Evolutionary conservation across 2,329 filamentous ascomycete species (phyloP), one percentile per base, ranked within the genome.

Genomic region (Alternaria dauci): DNA sequence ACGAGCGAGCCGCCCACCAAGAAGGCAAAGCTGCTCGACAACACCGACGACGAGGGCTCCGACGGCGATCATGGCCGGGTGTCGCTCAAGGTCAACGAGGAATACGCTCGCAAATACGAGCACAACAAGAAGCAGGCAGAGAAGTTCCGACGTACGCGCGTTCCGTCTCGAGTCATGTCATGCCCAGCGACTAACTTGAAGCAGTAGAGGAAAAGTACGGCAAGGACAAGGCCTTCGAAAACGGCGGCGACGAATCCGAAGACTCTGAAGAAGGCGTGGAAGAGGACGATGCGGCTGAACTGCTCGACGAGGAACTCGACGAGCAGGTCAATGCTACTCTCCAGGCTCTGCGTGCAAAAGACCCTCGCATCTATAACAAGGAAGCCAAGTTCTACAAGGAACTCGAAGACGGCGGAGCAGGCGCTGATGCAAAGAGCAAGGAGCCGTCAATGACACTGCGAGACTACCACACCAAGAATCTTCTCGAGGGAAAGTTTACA

Each of bases 81-180:
- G 8, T 66, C 70, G 47, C 70, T 98, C 77, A 93, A 91, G 76
- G 89, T 99, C 79, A 98, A 99, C 79, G 85, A 93, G 76, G 92
- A 96, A 53, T 99, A 90, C 78, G 95, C 95, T 43, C 88, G 87
- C 69, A 86, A 92, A 41, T 98, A 97, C 71, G 95, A 99, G 79
- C 87, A 98, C 81, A 99, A 99, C 82, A 97, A 98, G 83, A 97
- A 97, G 82, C 88, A 94, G 59, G 94, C 96, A 76, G 95, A 99
- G 77, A 82, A 88, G 65, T 89, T 93, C 16, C 85, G 87, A 74
- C 78, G 89, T 91, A 73, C 71, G 87, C 80, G 23, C 14, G 12
- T 14, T 20, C 8, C 3, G 7, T 32, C 4, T 18, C 2, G 12
- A 18, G 41, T 8, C 14, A 23, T 14, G 5, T 8, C 14, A 23